A percentile compares a stretch with the other conserved stretches of the same genome.
These are phyloP conservation scores for Cyclotella kingstonii DNA, from an alignment of 108 stramenopile species.

Conservation along the genomic window DNA sequence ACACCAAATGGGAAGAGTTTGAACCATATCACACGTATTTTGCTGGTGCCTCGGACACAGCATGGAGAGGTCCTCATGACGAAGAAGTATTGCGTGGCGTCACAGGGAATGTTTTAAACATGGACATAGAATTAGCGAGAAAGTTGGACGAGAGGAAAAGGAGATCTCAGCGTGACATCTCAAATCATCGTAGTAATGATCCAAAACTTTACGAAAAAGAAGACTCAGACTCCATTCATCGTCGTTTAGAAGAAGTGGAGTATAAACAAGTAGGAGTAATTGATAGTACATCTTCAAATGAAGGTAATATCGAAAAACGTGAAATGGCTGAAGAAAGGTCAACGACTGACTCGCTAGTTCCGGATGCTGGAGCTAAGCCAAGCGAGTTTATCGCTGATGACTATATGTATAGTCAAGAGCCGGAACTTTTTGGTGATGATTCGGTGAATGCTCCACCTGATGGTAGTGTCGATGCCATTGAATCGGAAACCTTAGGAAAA, in stretches of 20 bases:
- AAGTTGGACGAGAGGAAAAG: slow-evolving; percentile 53
- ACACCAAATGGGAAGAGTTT: slow-evolving; percentile 46
- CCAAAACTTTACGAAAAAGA: slow-evolving; percentile 10
- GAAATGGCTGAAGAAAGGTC: background rate
- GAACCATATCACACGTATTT: slow-evolving; percentile 85
- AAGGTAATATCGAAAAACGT: slow-evolving; percentile 13
- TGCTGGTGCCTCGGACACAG: slow-evolving; percentile 42
- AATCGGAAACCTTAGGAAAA: slow-evolving; percentile 1
- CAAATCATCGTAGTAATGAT: too few species aligned
- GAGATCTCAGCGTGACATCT: background rate
- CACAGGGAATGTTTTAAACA: slow-evolving; percentile 60
- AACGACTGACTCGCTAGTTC: background rate
- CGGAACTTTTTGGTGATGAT: slow-evolving; percentile 27
- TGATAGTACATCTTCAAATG: background rate
- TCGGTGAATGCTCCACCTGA: slow-evolving; percentile 35
- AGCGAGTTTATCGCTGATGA: slow-evolving; percentile 14
- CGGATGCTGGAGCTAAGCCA: background rate
- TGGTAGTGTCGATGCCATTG: slow-evolving; percentile 41
- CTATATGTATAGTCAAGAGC: slow-evolving; percentile 27
- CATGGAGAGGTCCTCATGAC: slow-evolving; percentile 35
- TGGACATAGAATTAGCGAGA: slow-evolving; percentile 49
- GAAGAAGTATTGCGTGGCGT: slow-evolving; percentile 58
- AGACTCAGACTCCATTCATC: slow-evolving; percentile 8
- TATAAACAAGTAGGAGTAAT: background rate
- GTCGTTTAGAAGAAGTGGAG: slow-evolving; percentile 43